Conservation (phyloP, 805 yeast genomes). For the Wickerhamiella azymoides region DNA sequence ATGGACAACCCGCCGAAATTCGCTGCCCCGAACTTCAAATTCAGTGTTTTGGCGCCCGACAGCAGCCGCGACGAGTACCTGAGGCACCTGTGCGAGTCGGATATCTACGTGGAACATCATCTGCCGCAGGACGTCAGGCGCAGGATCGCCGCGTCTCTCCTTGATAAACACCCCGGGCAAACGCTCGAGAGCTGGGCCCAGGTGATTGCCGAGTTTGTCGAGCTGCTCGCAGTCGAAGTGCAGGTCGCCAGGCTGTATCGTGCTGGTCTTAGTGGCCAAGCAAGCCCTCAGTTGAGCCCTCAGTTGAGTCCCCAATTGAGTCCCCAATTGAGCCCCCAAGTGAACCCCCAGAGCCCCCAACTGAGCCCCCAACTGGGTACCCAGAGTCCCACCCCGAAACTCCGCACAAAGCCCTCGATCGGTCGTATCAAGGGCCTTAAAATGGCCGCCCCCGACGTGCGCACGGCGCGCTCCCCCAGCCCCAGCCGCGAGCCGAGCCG, state of each 20-base stretch:
- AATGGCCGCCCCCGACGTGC: not conserved
- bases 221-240: slow-evolving; percentile 41
- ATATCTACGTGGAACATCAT: slow-evolving; percentile 45
- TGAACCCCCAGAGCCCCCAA: not conserved
- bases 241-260: slow-evolving; percentile 54
- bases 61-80: slow-evolving; percentile 34
- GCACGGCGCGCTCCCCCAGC: not conserved
- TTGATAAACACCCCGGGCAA: slow-evolving; percentile 14
- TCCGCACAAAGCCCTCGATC: not conserved
- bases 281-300: slow-evolving; percentile 1
- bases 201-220: slow-evolving; percentile 34
- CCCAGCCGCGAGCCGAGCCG: slow-evolving; percentile 7
- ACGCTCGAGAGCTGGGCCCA: slow-evolving; percentile 8
- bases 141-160: slow-evolving; percentile 29
- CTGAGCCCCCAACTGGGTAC: not conserved
- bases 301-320: not conserved
- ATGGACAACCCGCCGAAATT: slow-evolving; percentile 24
- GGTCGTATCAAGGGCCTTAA: not conserved
- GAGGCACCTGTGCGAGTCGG: slow-evolving; percentile 33
- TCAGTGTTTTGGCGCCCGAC: slow-evolving; percentile 30
- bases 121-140: slow-evolving; percentile 29
- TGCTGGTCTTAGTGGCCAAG: slow-evolving; percentile 29
- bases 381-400: not conserved
- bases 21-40: slow-evolving; percentile 23
- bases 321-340: not conserved